Conservation (phyloP, 2,329 filamentous ascomycete species). For the Davidsoniella virescens region DNA sequence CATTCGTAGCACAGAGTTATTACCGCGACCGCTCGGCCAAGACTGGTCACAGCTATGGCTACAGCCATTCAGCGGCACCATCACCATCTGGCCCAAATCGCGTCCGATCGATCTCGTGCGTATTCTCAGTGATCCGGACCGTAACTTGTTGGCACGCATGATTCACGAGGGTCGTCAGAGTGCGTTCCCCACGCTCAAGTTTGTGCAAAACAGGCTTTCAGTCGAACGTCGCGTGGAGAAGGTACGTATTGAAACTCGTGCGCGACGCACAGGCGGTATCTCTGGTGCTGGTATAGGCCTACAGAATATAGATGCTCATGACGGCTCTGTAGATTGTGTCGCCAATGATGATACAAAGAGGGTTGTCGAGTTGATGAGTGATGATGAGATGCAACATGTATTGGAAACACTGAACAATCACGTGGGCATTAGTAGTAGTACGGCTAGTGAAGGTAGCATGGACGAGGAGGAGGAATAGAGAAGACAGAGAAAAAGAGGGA, state of each 20-base stretch:
- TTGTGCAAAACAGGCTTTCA: conserved; percentile 73
- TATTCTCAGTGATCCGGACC: conserved; percentile 71
- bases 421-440: conserved; percentile 10
- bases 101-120: conserved; percentile 64
- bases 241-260: conserved; percentile 37
- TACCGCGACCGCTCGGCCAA: conserved; percentile 78
- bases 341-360: too few relatives aligned
- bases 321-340: conserved; percentile 13
- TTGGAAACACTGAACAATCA: conserved; percentile 20
- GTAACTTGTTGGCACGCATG: conserved; percentile 66
- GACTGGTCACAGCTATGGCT: conserved; percentile 97
- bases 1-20: conserved; percentile 74
- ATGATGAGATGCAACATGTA: conserved; percentile 40
- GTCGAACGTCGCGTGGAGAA: conserved; percentile 56
- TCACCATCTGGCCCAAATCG: conserved; percentile 90
- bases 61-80: conserved; percentile 83
- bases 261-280: conserved; percentile 34
- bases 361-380: conserved; percentile 41
- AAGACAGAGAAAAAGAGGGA: background rate
- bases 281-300: conserved; percentile 27
- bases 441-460: conserved; percentile 2
- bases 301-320: too few relatives aligned
- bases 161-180: conserved; percentile 79
- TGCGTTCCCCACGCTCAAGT: conserved; percentile 80
- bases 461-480: conserved; percentile 5